These are phyloP conservation scores for Plenodomus biglobosus DNA, from an alignment of 2,329 filamentous ascomycete species.

Conservation along the genomic window DNA sequence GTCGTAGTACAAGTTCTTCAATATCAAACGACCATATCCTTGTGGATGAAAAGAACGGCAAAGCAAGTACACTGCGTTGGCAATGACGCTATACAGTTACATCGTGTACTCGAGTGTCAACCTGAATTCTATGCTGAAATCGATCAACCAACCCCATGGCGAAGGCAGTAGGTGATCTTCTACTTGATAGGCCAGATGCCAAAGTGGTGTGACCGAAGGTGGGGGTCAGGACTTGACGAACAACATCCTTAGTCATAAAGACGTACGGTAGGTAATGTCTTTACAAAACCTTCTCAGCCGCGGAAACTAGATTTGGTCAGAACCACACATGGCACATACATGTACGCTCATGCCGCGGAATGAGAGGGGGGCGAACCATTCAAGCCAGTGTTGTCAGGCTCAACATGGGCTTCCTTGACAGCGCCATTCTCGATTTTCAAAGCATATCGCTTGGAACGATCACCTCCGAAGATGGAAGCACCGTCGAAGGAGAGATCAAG, in stretches of 20 bases:
- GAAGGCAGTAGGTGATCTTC: too few relatives aligned
- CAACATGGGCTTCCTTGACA: slow-evolving; percentile 77
- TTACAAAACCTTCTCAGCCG: slow-evolving; percentile 37
- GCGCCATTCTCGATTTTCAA: slow-evolving; percentile 81
- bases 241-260: neutral
- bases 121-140: too few relatives aligned
- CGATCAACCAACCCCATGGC: too few relatives aligned
- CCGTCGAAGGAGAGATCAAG: slow-evolving; percentile 83
- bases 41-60: too few relatives aligned
- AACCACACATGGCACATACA: neutral
- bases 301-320: slow-evolving; percentile 28
- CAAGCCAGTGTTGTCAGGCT: slow-evolving; percentile 85
- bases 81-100: too few relatives aligned
- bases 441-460: slow-evolving; percentile 85
- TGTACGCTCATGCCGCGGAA: neutral
- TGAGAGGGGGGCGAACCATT: slow-evolving; percentile 60
- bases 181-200: neutral
- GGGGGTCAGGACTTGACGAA: too few relatives aligned
- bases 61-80: too few relatives aligned
- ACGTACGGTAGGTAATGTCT: neutral
- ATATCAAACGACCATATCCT: too few relatives aligned
- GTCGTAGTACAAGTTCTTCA: too few relatives aligned
- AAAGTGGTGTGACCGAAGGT: neutral
- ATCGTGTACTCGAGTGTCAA: too few relatives aligned
- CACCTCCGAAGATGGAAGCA: slow-evolving; percentile 75